Percentiles rank a stretch among this genome's conserved stretches.
Conservation (phyloP, 139 green algal species). For the Coccomyxa sp. region DNA sequence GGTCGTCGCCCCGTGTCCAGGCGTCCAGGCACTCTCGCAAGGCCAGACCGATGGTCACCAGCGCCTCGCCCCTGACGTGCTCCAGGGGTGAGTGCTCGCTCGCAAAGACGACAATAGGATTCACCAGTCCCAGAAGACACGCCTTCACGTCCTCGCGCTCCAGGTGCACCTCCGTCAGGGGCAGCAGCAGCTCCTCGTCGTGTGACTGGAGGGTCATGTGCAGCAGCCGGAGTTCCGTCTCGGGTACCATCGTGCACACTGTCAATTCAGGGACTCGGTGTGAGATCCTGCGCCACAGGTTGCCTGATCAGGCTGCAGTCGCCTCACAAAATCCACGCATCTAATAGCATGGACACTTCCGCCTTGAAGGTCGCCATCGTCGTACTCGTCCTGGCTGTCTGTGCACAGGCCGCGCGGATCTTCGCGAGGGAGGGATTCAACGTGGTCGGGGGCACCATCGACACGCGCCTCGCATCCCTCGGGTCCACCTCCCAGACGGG, state of each 20-base stretch:
- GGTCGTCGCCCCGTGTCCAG: background rate
- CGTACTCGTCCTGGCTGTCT: background rate
- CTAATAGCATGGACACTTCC: background rate
- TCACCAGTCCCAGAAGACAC: background rate
- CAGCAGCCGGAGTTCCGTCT: background rate
- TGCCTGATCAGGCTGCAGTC: background rate
- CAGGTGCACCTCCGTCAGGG: background rate
- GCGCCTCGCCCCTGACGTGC: background rate
- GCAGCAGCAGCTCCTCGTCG: background rate
- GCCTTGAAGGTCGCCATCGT: background rate
- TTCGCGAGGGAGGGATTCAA: background rate
- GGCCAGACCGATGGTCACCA: background rate
- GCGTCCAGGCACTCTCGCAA: background rate
- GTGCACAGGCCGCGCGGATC: background rate
- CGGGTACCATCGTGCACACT: background rate
- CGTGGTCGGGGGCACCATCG: background rate
- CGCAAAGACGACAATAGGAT: background rate
- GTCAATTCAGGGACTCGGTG: background rate
- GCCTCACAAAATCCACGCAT: background rate
- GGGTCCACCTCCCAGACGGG: background rate
- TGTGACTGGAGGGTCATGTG: background rate
- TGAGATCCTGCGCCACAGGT: background rate
- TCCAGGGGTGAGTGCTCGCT: background rate
- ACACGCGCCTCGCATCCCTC: background rate
- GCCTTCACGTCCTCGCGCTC: background rate